Evolutionary conservation across 2,329 filamentous ascomycete genomes (phyloP), one percentile per base, ranked within the genome.

Genomic region (Aspergillus calidoustus): DNA sequence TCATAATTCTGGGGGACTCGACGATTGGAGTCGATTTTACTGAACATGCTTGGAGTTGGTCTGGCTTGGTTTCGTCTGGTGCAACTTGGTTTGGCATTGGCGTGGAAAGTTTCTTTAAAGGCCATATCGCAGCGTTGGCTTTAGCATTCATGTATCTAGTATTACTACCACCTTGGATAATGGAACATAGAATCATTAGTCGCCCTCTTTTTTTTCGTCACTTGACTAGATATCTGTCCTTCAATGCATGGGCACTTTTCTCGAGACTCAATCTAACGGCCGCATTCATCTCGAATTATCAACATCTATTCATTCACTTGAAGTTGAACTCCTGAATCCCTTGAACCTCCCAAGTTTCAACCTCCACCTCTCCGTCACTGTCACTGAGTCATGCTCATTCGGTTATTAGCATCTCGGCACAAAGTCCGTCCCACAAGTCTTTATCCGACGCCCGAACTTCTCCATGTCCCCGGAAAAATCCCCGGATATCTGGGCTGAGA

Each of bases 1-100:
- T 55, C 41, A 55, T 48, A 43, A 55, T 49, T 43, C n/a, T 54
- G 31, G 50, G 28, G 6, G 2, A 48, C 25, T 22, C 46, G 47
- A 55, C 31, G 6, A 52, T 52, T 15, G 25, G 25, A 28, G 25
- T 41, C 13, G 15, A 15, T 41, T 38, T 13, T 38, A 15, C 15
- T 17, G 34, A 15, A 15, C 34, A 41, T 15, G 11, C 34, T 41
- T 41, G 11, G 34, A 41, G 34, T 41, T 41, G 34, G 11, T 15
- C 15, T 41, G 34, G 34, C 15, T 41, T 41, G 34, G 9, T 15
- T 41, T 41, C 1, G 31, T 38, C 8, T 41, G 34, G 34, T 41
- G 34, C 34, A 41, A 13, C 9, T 41, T 5, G 34, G 34, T 41
- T 41, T 41, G 34, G 34, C 34, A 41, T 41, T 41, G 34, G 34